Evolutionary conservation across 2,329 filamentous ascomycete species (phyloP), one percentile per base, ranked within the genome.

Genomic region (Cladorrhinum sp.): DNA sequence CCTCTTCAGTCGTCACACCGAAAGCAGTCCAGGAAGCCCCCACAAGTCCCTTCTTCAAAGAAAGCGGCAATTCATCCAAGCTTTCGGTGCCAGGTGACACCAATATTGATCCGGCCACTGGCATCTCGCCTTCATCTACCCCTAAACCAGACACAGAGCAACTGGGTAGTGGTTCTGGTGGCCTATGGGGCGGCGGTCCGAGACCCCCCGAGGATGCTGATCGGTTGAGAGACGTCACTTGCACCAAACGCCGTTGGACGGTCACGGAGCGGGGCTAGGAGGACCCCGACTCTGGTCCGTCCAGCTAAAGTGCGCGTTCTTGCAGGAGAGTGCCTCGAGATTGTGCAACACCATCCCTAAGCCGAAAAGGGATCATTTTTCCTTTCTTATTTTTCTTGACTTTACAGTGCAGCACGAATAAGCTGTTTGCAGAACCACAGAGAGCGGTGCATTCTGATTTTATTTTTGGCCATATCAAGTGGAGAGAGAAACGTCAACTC

Each of bases 221-320:
- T 57, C 73, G 73, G 28, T 71, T 76, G 28, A 74, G 79, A 6
- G 82, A 84, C 60, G 60, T 76, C 59, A 77, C 74, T 33, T 73
- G 76, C 20, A 73, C 76, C 1, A 85, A 85, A 72, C 72, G 82
- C 56, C 75, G 82, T 23, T 86, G 83, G 83, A 84, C 82, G 21
- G 77, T 84, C 3, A 83, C 77, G 51, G 82, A 85, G 66, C 76
- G 70, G 26, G 64, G 64, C 51, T 70, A 65, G 48, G 50, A 30
- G 24, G 3, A 2, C 20, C 2, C 18, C 10, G 24, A 21, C 20
- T 16, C 21, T 6, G 14, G 21, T 51, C 20, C 49, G 49, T 26
- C 49, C 24, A 46, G 6, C n/a, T 51, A 26, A 28, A 9, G 12
- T 24, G 46, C 18, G 46, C 21, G 46, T 16, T 36, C 9, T 24